Conservation (phyloP, 2,329 filamentous ascomycete species). For the Talaromyces albobiverticillius region DNA sequence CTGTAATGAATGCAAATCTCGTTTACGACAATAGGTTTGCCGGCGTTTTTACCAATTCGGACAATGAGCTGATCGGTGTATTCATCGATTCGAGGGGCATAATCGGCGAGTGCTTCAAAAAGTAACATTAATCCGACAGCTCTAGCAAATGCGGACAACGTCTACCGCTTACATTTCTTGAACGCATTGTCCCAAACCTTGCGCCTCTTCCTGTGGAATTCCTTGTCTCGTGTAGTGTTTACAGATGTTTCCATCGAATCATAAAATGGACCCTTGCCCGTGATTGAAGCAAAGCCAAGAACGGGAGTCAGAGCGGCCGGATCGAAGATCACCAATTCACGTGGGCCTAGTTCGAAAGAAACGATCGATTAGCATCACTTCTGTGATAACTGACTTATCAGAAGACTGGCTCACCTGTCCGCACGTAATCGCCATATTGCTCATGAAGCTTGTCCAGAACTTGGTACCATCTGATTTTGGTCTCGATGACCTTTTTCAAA, state of each 20-base stretch:
- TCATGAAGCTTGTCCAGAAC: not conserved
- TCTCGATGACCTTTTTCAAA: conserved; percentile 16
- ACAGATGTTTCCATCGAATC: conserved; percentile 1
- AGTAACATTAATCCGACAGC: not conserved
- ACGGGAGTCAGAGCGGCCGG: not conserved
- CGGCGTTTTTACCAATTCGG: not conserved
- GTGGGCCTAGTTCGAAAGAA: conserved; percentile 1
- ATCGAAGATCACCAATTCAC: conserved; percentile 6
- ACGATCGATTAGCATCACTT: not conserved
- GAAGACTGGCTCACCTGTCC: conserved; percentile 1
- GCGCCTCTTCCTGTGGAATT: conserved; percentile 3
- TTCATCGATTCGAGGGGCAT: not conserved
- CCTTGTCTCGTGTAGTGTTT: conserved; percentile 2
- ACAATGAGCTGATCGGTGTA: not conserved
- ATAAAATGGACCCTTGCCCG: not conserved
- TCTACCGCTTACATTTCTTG: not conserved
- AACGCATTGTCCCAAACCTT: conserved; percentile 12
- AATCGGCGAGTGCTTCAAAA: not conserved
- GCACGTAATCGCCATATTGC: conserved; percentile 13
- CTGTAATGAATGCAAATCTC: conserved; percentile 4
- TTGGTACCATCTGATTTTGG: conserved; percentile 23
- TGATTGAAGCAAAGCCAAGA: not conserved
- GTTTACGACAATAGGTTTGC: not conserved
- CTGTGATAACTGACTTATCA: not conserved
- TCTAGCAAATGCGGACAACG: not conserved